These are phyloP conservation scores for Saururus chinensis DNA, from an alignment of 164 flowering plant species.

Conservation along the genomic window DNA sequence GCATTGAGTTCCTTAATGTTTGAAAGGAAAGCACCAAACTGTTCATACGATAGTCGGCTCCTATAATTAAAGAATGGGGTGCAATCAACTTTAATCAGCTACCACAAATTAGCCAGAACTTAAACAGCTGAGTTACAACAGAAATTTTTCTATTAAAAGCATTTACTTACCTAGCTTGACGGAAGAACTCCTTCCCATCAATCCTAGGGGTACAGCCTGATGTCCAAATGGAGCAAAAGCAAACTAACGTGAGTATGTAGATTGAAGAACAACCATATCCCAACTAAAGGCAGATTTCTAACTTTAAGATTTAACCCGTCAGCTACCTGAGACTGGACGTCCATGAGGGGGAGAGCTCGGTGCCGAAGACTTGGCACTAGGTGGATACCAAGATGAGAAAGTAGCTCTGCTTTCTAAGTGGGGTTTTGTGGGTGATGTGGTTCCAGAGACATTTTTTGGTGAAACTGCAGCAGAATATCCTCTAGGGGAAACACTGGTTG, in stretches of 20 bases:
- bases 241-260: not conserved
- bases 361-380: conserved; percentile 93
- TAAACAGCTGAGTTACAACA: not conserved
- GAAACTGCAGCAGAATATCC: conserved; percentile 66
- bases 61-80: conserved; percentile 22
- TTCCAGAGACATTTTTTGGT: conserved; percentile 53
- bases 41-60: conserved; percentile 85
- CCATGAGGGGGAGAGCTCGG: conserved; percentile 90
- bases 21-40: conserved; percentile 87
- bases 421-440: conserved; percentile 50
- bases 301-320: too few species aligned
- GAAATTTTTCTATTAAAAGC: not conserved
- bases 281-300: not conserved
- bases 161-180: conserved; percentile 70
- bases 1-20: conserved; percentile 92
- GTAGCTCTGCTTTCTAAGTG: conserved; percentile 40
- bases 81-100: too few species aligned
- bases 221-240: not conserved
- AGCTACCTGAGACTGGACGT: conserved; percentile 58
- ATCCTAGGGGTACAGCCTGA: conserved; percentile 64
- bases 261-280: not conserved
- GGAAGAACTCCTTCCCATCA: conserved; percentile 97
- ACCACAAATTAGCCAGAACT: too few species aligned
- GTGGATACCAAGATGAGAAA: conserved; percentile 65
- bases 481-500: conserved; percentile 62